phyloP scores from a whole-genome alignment of 2,329 filamentous ascomycete genomes.

The Arachnomyces sp. region DNA sequence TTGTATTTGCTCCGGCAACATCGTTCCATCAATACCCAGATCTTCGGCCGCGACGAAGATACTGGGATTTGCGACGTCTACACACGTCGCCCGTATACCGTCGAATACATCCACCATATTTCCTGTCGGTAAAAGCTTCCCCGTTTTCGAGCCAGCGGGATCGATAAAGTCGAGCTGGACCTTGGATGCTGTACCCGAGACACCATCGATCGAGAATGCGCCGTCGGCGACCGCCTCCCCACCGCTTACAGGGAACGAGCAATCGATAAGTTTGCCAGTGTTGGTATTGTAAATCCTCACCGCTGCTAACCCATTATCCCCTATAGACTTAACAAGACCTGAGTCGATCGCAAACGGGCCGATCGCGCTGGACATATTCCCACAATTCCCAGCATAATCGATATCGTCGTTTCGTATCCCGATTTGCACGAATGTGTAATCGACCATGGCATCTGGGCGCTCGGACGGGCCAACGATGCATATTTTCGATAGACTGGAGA shows the following conservation, averaged over 20 bases:
- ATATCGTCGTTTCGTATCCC: conserved; percentile 54
- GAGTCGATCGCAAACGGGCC: conserved; percentile 57
- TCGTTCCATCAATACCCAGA: conserved; percentile 41
- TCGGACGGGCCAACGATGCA: conserved; percentile 53
- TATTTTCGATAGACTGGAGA: conserved; percentile 62
- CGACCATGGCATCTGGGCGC: conserved; percentile 48
- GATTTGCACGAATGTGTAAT: conserved; percentile 64
- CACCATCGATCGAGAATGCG: conserved; percentile 56
- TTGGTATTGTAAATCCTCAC: conserved; percentile 64
- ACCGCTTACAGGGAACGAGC: conserved; percentile 46
- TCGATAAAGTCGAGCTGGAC: conserved; percentile 55
- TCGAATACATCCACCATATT: conserved; percentile 45
- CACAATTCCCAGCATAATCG: conserved; percentile 63
- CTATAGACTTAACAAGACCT: conserved; percentile 33
- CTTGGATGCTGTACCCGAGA: conserved; percentile 49
- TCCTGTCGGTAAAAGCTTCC: conserved; percentile 53
- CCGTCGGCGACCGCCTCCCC: conserved; percentile 44
- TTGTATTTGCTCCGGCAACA: conserved; percentile 49
- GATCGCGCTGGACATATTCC: conserved; percentile 62
- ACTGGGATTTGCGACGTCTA: conserved; percentile 58
- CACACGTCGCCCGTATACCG: conserved; percentile 45
- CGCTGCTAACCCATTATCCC: conserved; percentile 30
- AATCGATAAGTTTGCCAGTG: conserved; percentile 55
- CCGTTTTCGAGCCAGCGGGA: conserved; percentile 57
- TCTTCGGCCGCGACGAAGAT: conserved; percentile 52